A percentile compares a stretch with the other conserved stretches of the same genome.
Evolutionary conservation across 495 filamentous ascomycete species (phyloP).

Genomic region (Tuber calosporum): DNA sequence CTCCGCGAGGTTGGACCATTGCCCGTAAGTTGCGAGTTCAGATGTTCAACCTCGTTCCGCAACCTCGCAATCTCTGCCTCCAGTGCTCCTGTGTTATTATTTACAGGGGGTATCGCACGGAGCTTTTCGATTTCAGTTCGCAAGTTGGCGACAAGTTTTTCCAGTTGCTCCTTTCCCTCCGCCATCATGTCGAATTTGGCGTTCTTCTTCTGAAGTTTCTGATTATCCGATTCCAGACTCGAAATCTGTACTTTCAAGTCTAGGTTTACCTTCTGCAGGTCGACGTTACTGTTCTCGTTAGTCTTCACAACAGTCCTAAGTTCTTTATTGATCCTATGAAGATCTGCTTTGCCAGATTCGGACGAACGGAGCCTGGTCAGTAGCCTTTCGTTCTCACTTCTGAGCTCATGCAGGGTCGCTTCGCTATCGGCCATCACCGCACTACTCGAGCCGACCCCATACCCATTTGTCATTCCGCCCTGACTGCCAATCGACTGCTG

Average conservation of each 20-base stretch:
- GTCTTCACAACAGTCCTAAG: slow-evolving; percentile 28
- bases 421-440: neutral
- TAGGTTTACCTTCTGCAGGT: slow-evolving; percentile 31
- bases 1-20: neutral
- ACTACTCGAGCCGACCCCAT: neutral
- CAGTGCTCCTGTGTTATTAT: neutral
- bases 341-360: slow-evolving; percentile 22
- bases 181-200: slow-evolving; percentile 24
- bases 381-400: slow-evolving; percentile 29
- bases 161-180: slow-evolving; percentile 18
- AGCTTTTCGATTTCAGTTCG: neutral
- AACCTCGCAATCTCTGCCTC: neutral
- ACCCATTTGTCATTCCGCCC: neutral
- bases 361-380: slow-evolving; percentile 14
- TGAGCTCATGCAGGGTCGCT: slow-evolving; percentile 4
- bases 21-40: neutral
- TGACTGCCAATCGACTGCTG: slow-evolving; percentile 22
- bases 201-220: slow-evolving; percentile 25
- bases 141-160: slow-evolving; percentile 7
- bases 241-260: slow-evolving; percentile 27
- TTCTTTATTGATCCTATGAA: slow-evolving; percentile 24
- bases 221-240: slow-evolving; percentile 23
- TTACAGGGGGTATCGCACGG: neutral
- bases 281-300: slow-evolving; percentile 38
- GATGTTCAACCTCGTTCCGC: neutral